Percentiles rank a stretch among this genome's conserved stretches.
Evolutionary conservation across 352 stramenopile genomes (phyloP).

Genomic region (Phytopythium aichiense): DNA sequence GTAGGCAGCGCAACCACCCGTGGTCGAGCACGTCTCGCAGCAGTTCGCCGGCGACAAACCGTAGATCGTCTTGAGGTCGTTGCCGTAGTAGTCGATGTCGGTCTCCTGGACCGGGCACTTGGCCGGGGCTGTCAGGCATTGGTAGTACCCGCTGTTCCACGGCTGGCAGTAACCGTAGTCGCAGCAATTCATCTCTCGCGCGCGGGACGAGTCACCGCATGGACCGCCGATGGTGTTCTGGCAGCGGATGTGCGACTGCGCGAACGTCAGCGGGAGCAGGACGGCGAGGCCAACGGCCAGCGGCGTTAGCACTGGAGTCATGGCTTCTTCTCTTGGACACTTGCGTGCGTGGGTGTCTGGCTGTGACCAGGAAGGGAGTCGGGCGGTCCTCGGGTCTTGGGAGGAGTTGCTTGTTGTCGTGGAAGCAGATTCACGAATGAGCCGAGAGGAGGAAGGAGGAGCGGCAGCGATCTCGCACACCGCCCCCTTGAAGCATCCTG

Average conservation of each 20-base stretch:
- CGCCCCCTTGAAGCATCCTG: no score
- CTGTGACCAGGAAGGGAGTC: neutral
- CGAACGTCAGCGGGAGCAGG: conserved; percentile 10
- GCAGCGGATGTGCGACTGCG: conserved; percentile 39
- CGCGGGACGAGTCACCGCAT: conserved; percentile 29
- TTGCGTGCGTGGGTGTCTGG: neutral
- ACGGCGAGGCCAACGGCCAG: conserved; percentile 1
- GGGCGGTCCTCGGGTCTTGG: neutral
- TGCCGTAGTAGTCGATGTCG: conserved; percentile 50
- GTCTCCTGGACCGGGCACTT: conserved; percentile 38
- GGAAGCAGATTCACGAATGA: conserved; percentile 1
- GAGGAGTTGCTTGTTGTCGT: neutral
- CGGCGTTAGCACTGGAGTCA: neutral
- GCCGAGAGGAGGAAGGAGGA: neutral
- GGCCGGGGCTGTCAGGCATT: conserved; percentile 33
- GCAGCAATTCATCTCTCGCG: conserved; percentile 33
- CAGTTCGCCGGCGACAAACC: conserved; percentile 30
- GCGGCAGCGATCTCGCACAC: no score
- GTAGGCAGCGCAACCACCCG: conserved; percentile 44
- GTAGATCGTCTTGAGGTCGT: conserved; percentile 41
- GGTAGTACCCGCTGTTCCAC: conserved; percentile 59
- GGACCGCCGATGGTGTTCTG: conserved; percentile 38
- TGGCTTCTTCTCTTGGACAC: neutral
- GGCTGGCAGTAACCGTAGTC: conserved; percentile 58
- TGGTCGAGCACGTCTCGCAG: conserved; percentile 37